Base-by-base conservation (phyloP, 1,284 basidiomycete genomes). In the Ustanciosporium gigantosporum region DNA sequence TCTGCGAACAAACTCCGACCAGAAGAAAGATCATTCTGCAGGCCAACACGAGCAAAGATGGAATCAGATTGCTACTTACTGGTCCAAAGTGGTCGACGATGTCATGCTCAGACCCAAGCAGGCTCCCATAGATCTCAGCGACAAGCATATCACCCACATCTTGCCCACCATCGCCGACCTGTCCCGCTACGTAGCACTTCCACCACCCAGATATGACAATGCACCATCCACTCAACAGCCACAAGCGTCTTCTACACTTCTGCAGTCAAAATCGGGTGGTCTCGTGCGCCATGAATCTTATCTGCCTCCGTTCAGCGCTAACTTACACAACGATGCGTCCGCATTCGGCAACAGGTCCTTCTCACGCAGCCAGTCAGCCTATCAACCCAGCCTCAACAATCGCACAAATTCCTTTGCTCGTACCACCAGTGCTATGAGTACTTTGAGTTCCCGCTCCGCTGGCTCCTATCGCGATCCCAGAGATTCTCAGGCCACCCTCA, bases 401-500 rank as follows among this genome's bases (percentile, higher is more conserved):
- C 59, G 59, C 5, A 29, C 43, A 6, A 46, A 50, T 9, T 61
- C 51, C 29, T 62, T 62, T 17, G 59, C 45, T 0, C 51, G 59
- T 23, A 56, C 47, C 31, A 36, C 41, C 29, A 62, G 59, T 22
- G 59, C 48, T 22, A 46, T 44, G 42, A 47, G 43, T 27, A 24
- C 45, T 1, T 35, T 57, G 41, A 51, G 48, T 36, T 52, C 59
- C 6, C 41, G 41, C 19, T 62, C 59, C 9, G 51, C 52, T 16
- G 53, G 38, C 25, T 62, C 52, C 7, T 52, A 52, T 27, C 59
- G 45, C 20, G 51, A 56, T 17, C 45, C 56, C 27, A 46, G 59
- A n/a, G 59, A 62, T 45, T 41, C 45, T 32, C 59, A 62, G 25
- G 59, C 52, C n/a, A 57, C 59, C 2, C 47, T 62, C 52, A 56